These are phyloP conservation scores for Colletotrichum sp. DNA, from an alignment of 2,329 filamentous ascomycete species.

Conservation along the genomic window DNA sequence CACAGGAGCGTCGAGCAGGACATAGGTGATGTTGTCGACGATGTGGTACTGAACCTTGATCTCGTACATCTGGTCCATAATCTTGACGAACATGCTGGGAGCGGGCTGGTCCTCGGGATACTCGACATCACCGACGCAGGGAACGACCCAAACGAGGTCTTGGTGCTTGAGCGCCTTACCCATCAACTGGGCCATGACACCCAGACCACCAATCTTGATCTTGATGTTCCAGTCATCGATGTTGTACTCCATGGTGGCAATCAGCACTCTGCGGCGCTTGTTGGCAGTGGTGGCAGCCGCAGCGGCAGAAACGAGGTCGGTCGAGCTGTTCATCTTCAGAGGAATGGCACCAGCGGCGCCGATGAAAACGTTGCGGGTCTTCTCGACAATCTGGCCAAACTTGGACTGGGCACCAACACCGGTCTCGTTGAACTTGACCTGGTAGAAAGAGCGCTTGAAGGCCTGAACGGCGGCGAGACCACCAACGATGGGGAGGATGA, in stretches of 20 bases:
- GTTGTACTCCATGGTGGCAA: slow-evolving; percentile 76
- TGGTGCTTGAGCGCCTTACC: slow-evolving; percentile 69
- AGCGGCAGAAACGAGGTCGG: slow-evolving; percentile 24
- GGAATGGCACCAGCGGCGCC: slow-evolving; percentile 30
- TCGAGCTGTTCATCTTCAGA: slow-evolving; percentile 23
- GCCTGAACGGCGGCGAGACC: slow-evolving; percentile 54
- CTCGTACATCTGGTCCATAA: slow-evolving; percentile 65
- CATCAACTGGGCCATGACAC: slow-evolving; percentile 75
- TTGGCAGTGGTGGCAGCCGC: slow-evolving; percentile 24
- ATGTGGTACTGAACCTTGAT: slow-evolving; percentile 69
- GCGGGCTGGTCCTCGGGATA: slow-evolving; percentile 65
- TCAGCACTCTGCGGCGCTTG: slow-evolving; percentile 62
- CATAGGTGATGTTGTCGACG: slow-evolving; percentile 70
- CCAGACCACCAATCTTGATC: slow-evolving; percentile 74
- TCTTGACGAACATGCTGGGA: slow-evolving; percentile 66
- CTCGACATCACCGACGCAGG: slow-evolving; percentile 66
- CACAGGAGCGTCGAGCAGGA: slow-evolving; percentile 69
- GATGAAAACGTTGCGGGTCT: slow-evolving; percentile 30
- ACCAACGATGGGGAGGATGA: slow-evolving; percentile 54
- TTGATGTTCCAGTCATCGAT: slow-evolving; percentile 75
- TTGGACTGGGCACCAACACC: slow-evolving; percentile 48
- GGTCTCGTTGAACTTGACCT: slow-evolving; percentile 42
- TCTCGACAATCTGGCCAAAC: slow-evolving; percentile 50
- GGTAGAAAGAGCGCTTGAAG: slow-evolving; percentile 61
- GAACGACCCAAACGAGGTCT: slow-evolving; percentile 69